Conservation (phyloP, 2,329 filamentous ascomycete genomes). For the Macrophomina pseudophaseolina region DNA sequence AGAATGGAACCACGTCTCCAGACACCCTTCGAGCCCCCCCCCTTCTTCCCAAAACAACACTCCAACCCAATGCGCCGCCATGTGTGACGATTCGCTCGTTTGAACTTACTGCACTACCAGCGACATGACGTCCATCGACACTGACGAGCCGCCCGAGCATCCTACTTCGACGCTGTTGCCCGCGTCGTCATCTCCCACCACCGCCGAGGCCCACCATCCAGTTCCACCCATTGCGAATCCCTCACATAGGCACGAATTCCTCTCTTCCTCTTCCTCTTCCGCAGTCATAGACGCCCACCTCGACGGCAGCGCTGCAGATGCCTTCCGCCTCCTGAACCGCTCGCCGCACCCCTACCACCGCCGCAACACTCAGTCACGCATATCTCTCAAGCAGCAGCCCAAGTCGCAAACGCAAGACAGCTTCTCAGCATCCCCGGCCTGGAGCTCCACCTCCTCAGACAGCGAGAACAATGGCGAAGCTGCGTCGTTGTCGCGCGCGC, state of each 20-base stretch:
- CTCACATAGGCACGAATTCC: neutral
- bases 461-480: neutral
- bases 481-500: neutral
- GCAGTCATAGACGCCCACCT: neutral
- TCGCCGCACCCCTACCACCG: slow-evolving; percentile 47
- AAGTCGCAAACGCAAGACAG: neutral
- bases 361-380: slow-evolving; percentile 27
- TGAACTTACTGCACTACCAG: neutral
- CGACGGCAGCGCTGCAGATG: neutral
- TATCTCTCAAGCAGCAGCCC: neutral
- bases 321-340: slow-evolving; percentile 43
- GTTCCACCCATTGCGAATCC: neutral
- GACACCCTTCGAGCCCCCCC: slow-evolving; percentile 10
- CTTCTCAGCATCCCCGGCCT: slow-evolving; percentile 4
- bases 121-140: slow-evolving; percentile 11
- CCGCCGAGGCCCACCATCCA: neutral
- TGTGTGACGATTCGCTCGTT: slow-evolving; percentile 23
- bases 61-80: neutral
- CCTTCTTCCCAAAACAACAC: neutral
- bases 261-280: neutral
- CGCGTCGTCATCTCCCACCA: neutral
- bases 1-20: slow-evolving; percentile 25
- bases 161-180: neutral
- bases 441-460: slow-evolving; percentile 21
- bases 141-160: slow-evolving; percentile 23